These are phyloP conservation scores for Leptoxyphium fumago DNA, from an alignment of 2,329 filamentous ascomycete species.

Conservation along the genomic window DNA sequence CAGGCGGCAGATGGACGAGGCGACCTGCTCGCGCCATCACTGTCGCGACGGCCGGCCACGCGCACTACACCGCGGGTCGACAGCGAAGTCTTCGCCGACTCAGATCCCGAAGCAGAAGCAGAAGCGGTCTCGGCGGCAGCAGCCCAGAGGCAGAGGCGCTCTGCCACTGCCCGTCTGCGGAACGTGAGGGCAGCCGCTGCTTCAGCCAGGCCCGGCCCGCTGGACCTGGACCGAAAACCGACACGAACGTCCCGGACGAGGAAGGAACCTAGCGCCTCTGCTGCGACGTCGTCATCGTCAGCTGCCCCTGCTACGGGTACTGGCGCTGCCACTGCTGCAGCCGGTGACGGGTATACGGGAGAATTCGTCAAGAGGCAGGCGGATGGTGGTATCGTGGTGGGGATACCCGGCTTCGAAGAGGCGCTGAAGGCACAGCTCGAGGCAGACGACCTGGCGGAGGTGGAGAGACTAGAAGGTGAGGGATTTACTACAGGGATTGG, in stretches of 20 bases:
- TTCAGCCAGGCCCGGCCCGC: conserved; percentile 5
- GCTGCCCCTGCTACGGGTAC: too few species aligned
- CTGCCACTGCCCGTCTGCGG: conserved; percentile 1
- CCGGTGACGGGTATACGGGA: conserved; percentile 1
- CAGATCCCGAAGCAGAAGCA: conserved; percentile 11
- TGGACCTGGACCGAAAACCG: conserved; percentile 6
- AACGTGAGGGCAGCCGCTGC: background rate
- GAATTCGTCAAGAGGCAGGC: conserved; percentile 16
- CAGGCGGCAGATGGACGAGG: background rate
- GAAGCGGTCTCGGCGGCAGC: conserved; percentile 4
- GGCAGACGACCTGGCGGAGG: conserved; percentile 2
- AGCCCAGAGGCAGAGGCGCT: conserved; percentile 4
- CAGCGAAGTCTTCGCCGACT: conserved; percentile 15
- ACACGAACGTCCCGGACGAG: conserved; percentile 2
- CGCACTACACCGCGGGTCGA: conserved; percentile 10
- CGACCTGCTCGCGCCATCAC: conserved; percentile 13
- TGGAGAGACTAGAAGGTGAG: conserved; percentile 3
- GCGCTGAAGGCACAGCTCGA: conserved; percentile 3
- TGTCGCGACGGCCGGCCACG: conserved; percentile 10
- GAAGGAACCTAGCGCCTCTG: conserved; percentile 2
- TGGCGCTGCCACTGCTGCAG: background rate
- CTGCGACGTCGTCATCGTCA: background rate
- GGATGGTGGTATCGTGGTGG: conserved; percentile 14
- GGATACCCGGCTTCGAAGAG: conserved; percentile 1
- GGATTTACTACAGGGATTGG: background rate